Evolutionary conservation across 305 asterid genomes (phyloP), one percentile per base, ranked within the genome.

Genomic region (Fraxinus sp.): DNA sequence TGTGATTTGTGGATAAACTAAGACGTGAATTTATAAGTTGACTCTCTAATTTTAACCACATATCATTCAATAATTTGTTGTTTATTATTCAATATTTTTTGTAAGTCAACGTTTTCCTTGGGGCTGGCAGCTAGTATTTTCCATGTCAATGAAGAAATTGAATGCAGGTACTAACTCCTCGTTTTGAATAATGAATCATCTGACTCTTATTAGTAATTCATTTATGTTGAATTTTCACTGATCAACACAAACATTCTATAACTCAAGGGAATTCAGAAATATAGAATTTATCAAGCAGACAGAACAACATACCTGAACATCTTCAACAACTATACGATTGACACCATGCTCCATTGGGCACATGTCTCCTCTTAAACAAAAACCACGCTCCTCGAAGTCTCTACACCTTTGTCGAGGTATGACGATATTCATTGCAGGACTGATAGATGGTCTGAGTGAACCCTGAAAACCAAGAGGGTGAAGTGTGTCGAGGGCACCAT

Each of bases 291-390:
- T 39, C 10, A 83, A 66, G 46, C 74, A 37, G 26, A 32, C 11
- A 71, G 81, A 82, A 66, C 57, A 30, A 81, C 89, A 81, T 81
- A 96, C 99, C 98, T 96, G 99, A 86, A 96, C 98, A 89, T 96
- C 99, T 83, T 96, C 99, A 84, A 96, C 88, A 87, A 96, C 97
- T 83, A 96, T 96, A 78, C 97, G 99, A 85, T 96, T 93, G 77
- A 96, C 89, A 64, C 99, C 99, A 86, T 96, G 99, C 89, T 96
- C 98, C 99, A 96, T 92, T 0, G 97, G 98, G 84, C 99, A 96
- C 95, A 96, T 96, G 86, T 94, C 98, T 64, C 99, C 99, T 89
- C 99, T 95, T 86, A 97, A 87, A 89, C 99, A 97, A 92, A 95
- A 97, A 44, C 99, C 99, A 79, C 95, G 98, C 86, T 97, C 99